These are phyloP conservation scores for Drechslerella dactyloides DNA, from an alignment of 2,329 filamentous ascomycete species.

Conservation along the genomic window DNA sequence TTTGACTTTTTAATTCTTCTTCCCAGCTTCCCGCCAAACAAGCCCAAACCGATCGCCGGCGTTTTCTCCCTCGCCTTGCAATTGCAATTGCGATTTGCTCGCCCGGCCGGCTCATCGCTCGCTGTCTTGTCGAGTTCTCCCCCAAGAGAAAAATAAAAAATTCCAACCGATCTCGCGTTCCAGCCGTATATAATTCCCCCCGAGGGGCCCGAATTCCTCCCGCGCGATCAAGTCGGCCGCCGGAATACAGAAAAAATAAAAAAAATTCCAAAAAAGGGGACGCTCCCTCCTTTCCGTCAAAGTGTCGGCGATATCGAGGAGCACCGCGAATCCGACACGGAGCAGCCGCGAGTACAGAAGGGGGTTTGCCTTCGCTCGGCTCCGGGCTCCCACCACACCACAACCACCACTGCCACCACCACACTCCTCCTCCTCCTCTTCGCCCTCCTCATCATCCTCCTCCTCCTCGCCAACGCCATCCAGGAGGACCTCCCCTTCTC, in stretches of 20 bases:
- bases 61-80: slow-evolving; percentile 2
- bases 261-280: slow-evolving; percentile 5
- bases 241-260: not conserved
- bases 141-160: not conserved
- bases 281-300: slow-evolving; percentile 27
- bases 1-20: not conserved
- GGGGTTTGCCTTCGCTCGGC: slow-evolving; percentile 26
- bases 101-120: too few relatives aligned
- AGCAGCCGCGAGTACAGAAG: slow-evolving; percentile 25
- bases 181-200: not conserved
- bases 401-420: not conserved
- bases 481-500: too few relatives aligned
- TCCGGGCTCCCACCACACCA: too few relatives aligned
- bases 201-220: slow-evolving; percentile 1
- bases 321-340: slow-evolving; percentile 27
- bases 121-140: too few relatives aligned
- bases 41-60: not conserved
- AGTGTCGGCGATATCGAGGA: slow-evolving; percentile 50
- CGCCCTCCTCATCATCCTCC: not conserved
- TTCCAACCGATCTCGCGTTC: not conserved
- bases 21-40: not conserved
- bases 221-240: not conserved
- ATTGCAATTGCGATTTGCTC: too few relatives aligned
- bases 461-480: too few relatives aligned
- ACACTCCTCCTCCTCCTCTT: not conserved